Evolutionary conservation across 1,284 basidiomycete genomes (phyloP).

Genomic region (Puccinia polysora): DNA sequence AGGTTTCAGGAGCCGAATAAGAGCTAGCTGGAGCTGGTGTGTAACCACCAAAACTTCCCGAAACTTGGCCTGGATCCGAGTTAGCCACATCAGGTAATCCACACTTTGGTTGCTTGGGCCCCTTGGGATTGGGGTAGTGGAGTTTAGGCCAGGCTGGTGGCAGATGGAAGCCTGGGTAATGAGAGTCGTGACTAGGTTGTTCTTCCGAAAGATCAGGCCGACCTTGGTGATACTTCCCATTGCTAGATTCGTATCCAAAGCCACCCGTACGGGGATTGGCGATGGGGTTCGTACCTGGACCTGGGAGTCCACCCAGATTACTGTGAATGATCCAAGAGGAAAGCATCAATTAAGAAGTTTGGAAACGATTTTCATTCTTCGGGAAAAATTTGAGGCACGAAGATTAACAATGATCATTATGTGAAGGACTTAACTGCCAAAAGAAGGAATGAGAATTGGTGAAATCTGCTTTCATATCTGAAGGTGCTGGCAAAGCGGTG

Average conservation of each 20-base stretch:
- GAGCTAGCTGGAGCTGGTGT: constrained; percentile 23
- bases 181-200: constrained; percentile 12
- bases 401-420: background rate
- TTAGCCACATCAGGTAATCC: background rate
- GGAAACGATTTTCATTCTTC: too few relatives aligned
- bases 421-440: constrained; percentile 24
- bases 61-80: constrained; percentile 20
- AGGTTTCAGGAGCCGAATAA: constrained; percentile 1
- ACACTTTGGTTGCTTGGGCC: constrained; percentile 21
- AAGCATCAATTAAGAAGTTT: background rate
- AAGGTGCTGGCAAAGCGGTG: constrained; percentile 18
- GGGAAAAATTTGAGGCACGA: background rate
- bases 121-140: background rate
- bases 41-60: constrained; percentile 23
- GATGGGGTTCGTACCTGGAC: constrained; percentile 16
- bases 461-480: constrained; percentile 23
- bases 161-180: constrained; percentile 17
- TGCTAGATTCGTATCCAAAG: constrained; percentile 19
- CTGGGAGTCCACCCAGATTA: constrained; percentile 12
- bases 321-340: background rate
- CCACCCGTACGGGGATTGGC: constrained; percentile 15
- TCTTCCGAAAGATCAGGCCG: background rate
- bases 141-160: constrained; percentile 3
- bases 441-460: constrained; percentile 39
- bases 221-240: constrained; percentile 27